A percentile compares a stretch with the other conserved stretches of the same genome.
Evolutionary conservation across 2,329 filamentous ascomycete genomes (phyloP).

Genomic region (Capronia coronata): DNA sequence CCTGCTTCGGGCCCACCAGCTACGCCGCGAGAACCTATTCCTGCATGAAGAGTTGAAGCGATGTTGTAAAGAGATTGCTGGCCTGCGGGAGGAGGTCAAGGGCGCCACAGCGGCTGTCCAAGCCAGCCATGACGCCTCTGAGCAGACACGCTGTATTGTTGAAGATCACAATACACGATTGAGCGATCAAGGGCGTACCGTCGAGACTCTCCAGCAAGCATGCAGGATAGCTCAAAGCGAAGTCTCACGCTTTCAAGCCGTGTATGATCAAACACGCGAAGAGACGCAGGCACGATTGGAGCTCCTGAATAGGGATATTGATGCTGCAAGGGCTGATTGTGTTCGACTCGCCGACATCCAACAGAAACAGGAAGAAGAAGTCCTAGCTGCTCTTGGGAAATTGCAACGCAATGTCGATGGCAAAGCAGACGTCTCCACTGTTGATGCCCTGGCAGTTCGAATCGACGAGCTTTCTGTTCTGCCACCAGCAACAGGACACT

Average conservation of each 20-base stretch:
- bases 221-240: conserved; percentile 2
- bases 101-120: not conserved
- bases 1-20: conserved; percentile 23
- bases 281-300: not conserved
- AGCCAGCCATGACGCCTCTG: not conserved
- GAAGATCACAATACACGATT: not conserved
- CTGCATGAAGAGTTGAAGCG: conserved; percentile 19
- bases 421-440: conserved; percentile 9
- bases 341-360: not conserved
- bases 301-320: not conserved
- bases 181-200: not conserved
- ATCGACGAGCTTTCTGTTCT: not conserved
- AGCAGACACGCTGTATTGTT: not conserved
- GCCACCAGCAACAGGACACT: not conserved
- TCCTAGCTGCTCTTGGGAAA: conserved; percentile 3
- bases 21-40: conserved; percentile 25
- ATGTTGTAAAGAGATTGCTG: conserved; percentile 10
- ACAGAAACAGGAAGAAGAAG: not conserved
- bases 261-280: not conserved
- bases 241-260: not conserved
- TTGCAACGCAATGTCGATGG: conserved; percentile 1
- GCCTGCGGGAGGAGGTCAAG: conserved; percentile 13
- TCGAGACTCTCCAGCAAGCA: conserved; percentile 1
- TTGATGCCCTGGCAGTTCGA: conserved; percentile 3
- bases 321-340: not conserved